Evolutionary conservation across 805 yeast species (phyloP).

Genomic region (Pichia sporocuriosa): DNA sequence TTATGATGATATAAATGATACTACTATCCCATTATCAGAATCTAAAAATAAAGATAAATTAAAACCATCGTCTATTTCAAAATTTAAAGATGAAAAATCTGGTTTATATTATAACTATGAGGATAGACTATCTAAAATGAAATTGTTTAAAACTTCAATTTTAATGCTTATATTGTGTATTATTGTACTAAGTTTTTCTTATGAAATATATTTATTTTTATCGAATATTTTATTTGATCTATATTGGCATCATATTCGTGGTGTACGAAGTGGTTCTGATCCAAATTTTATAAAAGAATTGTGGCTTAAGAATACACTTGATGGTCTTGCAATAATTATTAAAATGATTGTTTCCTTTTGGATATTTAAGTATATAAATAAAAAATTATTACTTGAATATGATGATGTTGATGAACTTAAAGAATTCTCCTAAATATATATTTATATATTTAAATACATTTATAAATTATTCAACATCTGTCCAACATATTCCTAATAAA

Average conservation of each 20-base stretch:
- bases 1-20: too few species aligned
- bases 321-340: slow-evolving; percentile 13
- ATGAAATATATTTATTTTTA: background rate
- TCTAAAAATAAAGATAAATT: background rate
- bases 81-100: background rate
- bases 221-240: slow-evolving; percentile 5
- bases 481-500: slow-evolving; percentile 25
- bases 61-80: slow-evolving; percentile 1
- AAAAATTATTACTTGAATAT: slow-evolving; percentile 16
- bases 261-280: background rate
- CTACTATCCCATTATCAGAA: background rate
- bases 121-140: slow-evolving; percentile 5
- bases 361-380: slow-evolving; percentile 18
- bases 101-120: slow-evolving; percentile 9
- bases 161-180: slow-evolving; percentile 1
- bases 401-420: slow-evolving; percentile 25
- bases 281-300: background rate
- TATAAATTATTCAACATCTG: slow-evolving; percentile 12
- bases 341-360: slow-evolving; percentile 16
- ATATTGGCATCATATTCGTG: slow-evolving; percentile 8
- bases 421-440: slow-evolving; percentile 18
- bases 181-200: background rate
- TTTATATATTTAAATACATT: background rate
- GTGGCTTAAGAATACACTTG: slow-evolving; percentile 8
- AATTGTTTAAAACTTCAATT: slow-evolving; percentile 3